A percentile compares a stretch with the other conserved stretches of the same genome.
These are phyloP conservation scores for Penicillium oxalicum DNA, from an alignment of 2,329 filamentous ascomycete species.

Conservation along the genomic window DNA sequence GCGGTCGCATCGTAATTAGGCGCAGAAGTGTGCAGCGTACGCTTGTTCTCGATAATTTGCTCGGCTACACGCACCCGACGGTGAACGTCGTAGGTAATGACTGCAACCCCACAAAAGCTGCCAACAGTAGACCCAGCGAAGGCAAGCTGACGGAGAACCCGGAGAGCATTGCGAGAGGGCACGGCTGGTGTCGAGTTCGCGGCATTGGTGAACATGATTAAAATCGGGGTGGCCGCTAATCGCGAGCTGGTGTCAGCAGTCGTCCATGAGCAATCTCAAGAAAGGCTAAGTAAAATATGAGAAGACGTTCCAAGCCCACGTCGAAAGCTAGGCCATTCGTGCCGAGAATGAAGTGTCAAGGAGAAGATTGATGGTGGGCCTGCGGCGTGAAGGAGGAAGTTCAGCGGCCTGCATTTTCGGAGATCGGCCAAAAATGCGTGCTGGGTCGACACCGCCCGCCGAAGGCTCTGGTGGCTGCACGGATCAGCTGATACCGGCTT, in stretches of 20 bases:
- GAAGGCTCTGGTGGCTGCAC: neutral
- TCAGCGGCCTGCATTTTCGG: conserved; percentile 17
- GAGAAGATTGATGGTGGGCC: conserved; percentile 5
- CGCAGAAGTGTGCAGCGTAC: conserved; percentile 36
- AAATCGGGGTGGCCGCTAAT: conserved; percentile 19
- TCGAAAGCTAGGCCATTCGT: neutral
- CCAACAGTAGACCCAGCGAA: conserved; percentile 36
- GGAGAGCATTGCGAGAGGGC: conserved; percentile 42
- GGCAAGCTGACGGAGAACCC: conserved; percentile 33
- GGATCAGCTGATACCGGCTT: conserved; percentile 6
- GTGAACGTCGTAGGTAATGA: conserved; percentile 39
- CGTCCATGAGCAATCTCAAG: conserved; percentile 12
- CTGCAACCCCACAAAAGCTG: conserved; percentile 37
- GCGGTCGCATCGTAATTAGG: conserved; percentile 39
- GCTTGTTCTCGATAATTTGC: conserved; percentile 41
- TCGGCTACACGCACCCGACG: conserved; percentile 38
- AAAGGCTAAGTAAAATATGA: neutral
- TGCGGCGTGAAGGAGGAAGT: conserved; percentile 10
- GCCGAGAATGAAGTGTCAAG: neutral
- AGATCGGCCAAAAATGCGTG: conserved; percentile 11
- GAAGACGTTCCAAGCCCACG: neutral
- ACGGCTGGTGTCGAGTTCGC: conserved; percentile 27
- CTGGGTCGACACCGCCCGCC: conserved; percentile 8
- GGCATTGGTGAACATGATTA: conserved; percentile 30
- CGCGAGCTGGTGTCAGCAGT: conserved; percentile 21